Evolutionary conservation across 2,329 filamentous ascomycete genomes (phyloP), one percentile per base, ranked within the genome.

Genomic region (Monilinia aucupariae): DNA sequence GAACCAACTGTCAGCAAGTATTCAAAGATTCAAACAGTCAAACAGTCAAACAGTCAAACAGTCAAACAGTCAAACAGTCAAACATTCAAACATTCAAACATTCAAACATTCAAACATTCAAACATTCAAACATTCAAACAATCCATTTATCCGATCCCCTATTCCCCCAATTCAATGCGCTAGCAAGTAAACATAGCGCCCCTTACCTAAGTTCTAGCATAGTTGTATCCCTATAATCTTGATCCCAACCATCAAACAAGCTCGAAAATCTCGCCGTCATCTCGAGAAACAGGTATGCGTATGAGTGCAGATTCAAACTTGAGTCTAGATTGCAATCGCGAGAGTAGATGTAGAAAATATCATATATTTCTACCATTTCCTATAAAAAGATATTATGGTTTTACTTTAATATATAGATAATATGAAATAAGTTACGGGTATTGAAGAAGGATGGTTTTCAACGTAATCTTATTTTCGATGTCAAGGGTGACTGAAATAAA

Each of bases 191-290:
- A 56, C 13, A 10, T 15, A 22, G 12, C 12, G 17, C 32, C n/a
- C 13, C 55, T 49, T 54, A 64, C 50, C 56, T 59, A 37, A 62
- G 30, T 7, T 64, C 52, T 13, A 62, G n/a, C 59, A 62, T 48
- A 37, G 15, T 47, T 13, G 63, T 47, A 34, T 63, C 63, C 12
- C 39, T 30, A 59, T 63, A 17, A 34, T 62, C 37, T 13, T 39
- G 49, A 27, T 64, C 63, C 63, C 63, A 63, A 37, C 49, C 41
- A 32, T 64, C 60, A 63, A 64, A 64, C 12, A 63, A 37, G 22
- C 63, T 59, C n/a, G 60, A 64, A 37, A 64, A 59, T 12, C 60
- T 62, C 10, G 60, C 30, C 20, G 49, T n/a, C 50, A 45, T 53
- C 49, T 55, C 39, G 20, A 55, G 39, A 55, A 43, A 43, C 41